Base-by-base conservation (phyloP, 768 basidiomycete species). In the Mycena sanguinolenta region DNA sequence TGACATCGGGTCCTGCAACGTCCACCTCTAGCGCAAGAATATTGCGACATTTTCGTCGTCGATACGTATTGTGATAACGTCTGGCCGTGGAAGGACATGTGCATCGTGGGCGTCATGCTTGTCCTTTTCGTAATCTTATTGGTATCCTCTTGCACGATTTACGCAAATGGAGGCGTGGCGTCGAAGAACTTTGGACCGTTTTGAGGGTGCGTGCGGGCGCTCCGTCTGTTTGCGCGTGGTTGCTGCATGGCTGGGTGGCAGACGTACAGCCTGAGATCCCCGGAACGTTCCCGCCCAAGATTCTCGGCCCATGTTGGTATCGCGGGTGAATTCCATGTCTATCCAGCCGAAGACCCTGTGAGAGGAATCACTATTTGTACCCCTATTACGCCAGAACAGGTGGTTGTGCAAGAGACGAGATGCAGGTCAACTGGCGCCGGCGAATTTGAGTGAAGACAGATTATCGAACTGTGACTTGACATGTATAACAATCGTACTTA, bases 361-460 rank as follows among this genome's bases (percentile, higher is more conserved):
- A 66, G 17, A 66, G n/a, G n/a, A 66, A 52, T 36, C 19, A 3
- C 39, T 66, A 32, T 36, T 55, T 27, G 34, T 28, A 38, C 28
- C 42, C 17, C 59, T 53, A 49, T 64, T n/a, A 54, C 39, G 10
- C 27, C 58, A 10, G 28, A 50, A 34, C 63, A 70, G 58, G 25
- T 7, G 3, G 12, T 65, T 63, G 63, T 70, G 27, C 63, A 70
- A 32, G 69, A 70, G 32, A 70, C 61, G 54, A 64, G 55, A 49
- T 63, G 67, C 65, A 59, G 38, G 14, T 28, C 28, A 30, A 21
- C 58, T 10, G 44, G 23, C 16, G 64, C 49, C 12, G 42, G 14
- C 30, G 63, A 14, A 27, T 25, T 28, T 23, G 63, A 70, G 50
- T 36, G 54, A 63, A 58, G 63, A 58, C 63, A 65, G 38, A 70